phyloP scores from a whole-genome alignment of 768 basidiomycete genomes.

The Favolaschia claudopus region DNA sequence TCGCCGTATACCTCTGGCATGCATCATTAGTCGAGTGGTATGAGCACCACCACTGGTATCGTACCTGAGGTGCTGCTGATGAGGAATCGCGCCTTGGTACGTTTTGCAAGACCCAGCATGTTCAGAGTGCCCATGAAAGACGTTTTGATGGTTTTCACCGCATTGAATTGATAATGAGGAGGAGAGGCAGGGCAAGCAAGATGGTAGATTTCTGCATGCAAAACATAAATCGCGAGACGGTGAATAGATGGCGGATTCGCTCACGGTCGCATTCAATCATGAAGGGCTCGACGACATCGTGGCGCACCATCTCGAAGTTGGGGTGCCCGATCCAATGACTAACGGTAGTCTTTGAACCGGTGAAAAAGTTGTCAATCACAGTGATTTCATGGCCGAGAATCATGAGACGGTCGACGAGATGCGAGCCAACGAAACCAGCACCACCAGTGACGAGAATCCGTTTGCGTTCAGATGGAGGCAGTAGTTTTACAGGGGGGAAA shows the following conservation, averaged over 20 bases:
- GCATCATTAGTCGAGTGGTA: slow-evolving; percentile 18
- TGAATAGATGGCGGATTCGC: slow-evolving; percentile 37
- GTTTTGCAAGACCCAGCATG: slow-evolving; percentile 98
- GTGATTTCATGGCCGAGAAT: slow-evolving; percentile 97
- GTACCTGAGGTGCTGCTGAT: slow-evolving; percentile 93
- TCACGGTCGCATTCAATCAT: slow-evolving; percentile 98
- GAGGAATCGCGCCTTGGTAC: slow-evolving; percentile 96
- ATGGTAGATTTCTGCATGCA: slow-evolving; percentile 88
- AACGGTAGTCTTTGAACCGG: slow-evolving; percentile 96
- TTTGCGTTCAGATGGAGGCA: slow-evolving; percentile 80
- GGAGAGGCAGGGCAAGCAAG: slow-evolving; percentile 98
- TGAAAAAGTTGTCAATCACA: slow-evolving; percentile 98
- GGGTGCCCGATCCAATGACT: slow-evolving; percentile 97
- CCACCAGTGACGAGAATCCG: slow-evolving; percentile 96
- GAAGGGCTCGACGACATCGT: slow-evolving; percentile 97
- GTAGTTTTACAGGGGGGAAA: slow-evolving; percentile 91
- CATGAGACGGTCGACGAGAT: slow-evolving; percentile 98
- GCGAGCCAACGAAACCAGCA: slow-evolving; percentile 99
- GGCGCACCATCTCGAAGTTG: slow-evolving; percentile 97
- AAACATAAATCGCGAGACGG: slow-evolving; percentile 22
- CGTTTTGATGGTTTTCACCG: slow-evolving; percentile 98
- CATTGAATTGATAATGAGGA: slow-evolving; percentile 97
- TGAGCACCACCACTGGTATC: slow-evolving; percentile 28
- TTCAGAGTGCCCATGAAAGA: slow-evolving; percentile 98
- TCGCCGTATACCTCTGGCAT: slow-evolving; percentile 93